Evolutionary conservation across 2,329 filamentous ascomycete genomes (phyloP).

Genomic region (Stemphylium lycopersici): DNA sequence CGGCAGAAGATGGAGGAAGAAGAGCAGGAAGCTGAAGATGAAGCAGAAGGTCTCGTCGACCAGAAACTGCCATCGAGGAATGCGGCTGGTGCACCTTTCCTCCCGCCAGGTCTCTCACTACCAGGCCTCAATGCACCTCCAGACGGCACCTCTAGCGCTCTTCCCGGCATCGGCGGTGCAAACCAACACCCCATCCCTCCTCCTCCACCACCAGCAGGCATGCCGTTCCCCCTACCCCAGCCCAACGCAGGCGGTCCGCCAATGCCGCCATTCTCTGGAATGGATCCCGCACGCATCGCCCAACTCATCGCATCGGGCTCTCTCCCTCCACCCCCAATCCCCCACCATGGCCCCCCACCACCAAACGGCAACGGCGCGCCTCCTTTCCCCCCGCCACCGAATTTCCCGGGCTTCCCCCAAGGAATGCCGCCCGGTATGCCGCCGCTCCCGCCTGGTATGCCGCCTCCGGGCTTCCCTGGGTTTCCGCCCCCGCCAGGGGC

Average conservation of each 20-base stretch:
- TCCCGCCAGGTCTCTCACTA: constrained; percentile 64
- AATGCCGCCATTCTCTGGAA: constrained; percentile 32
- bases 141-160: constrained; percentile 54
- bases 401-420: constrained; percentile 33
- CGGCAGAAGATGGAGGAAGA: constrained; percentile 88
- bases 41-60: constrained; percentile 89
- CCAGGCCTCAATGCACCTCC: constrained; percentile 43
- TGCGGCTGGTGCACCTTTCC: constrained; percentile 57
- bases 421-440: constrained; percentile 29
- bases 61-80: constrained; percentile 77
- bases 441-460: constrained; percentile 31
- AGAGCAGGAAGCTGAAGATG: constrained; percentile 90
- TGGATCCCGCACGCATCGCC: constrained; percentile 40
- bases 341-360: constrained; percentile 32
- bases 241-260: constrained; percentile 16
- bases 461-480: constrained; percentile 29
- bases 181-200: constrained; percentile 36
- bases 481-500: constrained; percentile 23
- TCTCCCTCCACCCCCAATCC: constrained; percentile 46
- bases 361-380: constrained; percentile 25
- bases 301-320: constrained; percentile 44
- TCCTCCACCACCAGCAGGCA: constrained; percentile 37
- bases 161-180: constrained; percentile 57
- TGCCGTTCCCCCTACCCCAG: constrained; percentile 31
- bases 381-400: constrained; percentile 32